A percentile compares a stretch with the other conserved stretches of the same genome.
Conservation (phyloP, 2,329 filamentous ascomycete genomes). For the Fusarium sublunatum region DNA sequence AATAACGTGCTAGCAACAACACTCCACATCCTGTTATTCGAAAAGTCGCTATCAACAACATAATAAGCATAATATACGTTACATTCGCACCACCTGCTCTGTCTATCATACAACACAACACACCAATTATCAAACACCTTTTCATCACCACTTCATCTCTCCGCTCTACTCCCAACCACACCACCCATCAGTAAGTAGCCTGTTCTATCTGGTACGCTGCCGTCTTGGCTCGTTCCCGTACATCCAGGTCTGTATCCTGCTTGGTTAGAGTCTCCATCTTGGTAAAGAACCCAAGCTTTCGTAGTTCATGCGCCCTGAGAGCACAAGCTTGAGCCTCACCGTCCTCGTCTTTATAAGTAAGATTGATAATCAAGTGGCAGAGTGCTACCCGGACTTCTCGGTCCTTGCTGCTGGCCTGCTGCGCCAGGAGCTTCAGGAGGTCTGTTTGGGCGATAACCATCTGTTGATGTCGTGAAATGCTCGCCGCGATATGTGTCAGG, state of each 20-base stretch:
- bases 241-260: constrained; percentile 81
- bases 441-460: constrained; percentile 80
- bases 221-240: constrained; percentile 84
- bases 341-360: constrained; percentile 83
- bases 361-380: constrained; percentile 86
- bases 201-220: constrained; percentile 78
- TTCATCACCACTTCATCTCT: too few relatives aligned
- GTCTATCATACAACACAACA: constrained; percentile 16
- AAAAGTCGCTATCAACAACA: constrained; percentile 1
- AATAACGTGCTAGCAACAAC: constrained; percentile 1
- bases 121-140: constrained; percentile 11
- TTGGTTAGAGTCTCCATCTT: constrained; percentile 71
- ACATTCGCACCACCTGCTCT: background rate
- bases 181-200: constrained; percentile 42
- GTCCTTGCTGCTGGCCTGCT: constrained; percentile 78
- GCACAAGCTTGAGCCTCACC: constrained; percentile 73
- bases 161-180: background rate
- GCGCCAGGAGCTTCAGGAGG: constrained; percentile 77
- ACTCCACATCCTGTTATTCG: constrained; percentile 7
- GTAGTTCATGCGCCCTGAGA: constrained; percentile 75
- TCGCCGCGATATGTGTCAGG: constrained; percentile 88
- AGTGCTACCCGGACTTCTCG: constrained; percentile 80
- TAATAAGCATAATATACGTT: constrained; percentile 7
- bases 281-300: constrained; percentile 75
- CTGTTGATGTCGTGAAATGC: constrained; percentile 80